Conservation (phyloP, 192 early-diverging fungal genomes). For the Phycomyces blakesleeanus region DNA sequence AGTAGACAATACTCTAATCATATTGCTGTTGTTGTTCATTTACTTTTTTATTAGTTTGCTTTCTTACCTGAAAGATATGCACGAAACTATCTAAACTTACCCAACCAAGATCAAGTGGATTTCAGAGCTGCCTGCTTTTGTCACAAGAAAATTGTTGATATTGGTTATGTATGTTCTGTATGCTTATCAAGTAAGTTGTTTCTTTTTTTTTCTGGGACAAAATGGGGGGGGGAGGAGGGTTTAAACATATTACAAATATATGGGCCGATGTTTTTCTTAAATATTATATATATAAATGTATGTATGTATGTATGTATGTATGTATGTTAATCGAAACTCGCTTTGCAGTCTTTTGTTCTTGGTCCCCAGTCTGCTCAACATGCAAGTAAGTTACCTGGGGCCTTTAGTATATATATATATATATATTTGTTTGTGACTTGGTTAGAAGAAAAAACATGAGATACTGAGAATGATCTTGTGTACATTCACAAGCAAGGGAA, state of each 20-base stretch:
- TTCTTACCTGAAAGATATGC: constrained; percentile 81
- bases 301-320: too few species aligned
- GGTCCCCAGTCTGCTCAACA: constrained; percentile 73
- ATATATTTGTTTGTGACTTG: constrained; percentile 3
- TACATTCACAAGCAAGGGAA: too few species aligned
- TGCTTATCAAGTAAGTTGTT: constrained; percentile 82
- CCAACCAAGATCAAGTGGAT: constrained; percentile 79
- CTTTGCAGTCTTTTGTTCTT: constrained; percentile 59
- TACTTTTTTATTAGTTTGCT: too few species aligned
- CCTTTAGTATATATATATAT: background rate
- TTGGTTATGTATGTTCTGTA: constrained; percentile 97
- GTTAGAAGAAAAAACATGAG: too few species aligned
- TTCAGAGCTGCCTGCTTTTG: constrained; percentile 97
- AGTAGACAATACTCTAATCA: too few species aligned
- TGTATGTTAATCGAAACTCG: background rate
- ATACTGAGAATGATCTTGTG: too few species aligned
- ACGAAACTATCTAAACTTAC: constrained; percentile 67
- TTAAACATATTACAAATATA: too few species aligned
- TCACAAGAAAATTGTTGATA: constrained; percentile 87
- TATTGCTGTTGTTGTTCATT: too few species aligned
- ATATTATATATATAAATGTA: too few species aligned
- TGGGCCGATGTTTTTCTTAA: too few species aligned
- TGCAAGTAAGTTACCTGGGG: constrained; percentile 55
- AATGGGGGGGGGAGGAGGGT: too few species aligned
- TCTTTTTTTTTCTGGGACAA: too few species aligned